Conservation (phyloP, 495 filamentous ascomycete species). For the Penicillium malachiteum region DNA sequence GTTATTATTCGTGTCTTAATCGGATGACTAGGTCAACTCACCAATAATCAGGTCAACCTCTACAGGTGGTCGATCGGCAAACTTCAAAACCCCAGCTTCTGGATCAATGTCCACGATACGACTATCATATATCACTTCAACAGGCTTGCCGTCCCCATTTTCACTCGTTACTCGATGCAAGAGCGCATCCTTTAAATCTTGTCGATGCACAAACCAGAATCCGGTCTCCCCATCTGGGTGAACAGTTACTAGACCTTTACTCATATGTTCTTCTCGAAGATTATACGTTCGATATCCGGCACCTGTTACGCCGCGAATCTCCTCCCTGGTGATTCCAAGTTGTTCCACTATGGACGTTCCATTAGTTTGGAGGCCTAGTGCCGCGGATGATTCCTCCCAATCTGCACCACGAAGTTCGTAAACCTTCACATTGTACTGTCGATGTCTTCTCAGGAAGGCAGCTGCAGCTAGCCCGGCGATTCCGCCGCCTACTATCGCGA, state of each 20-base stretch:
- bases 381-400: constrained; percentile 5
- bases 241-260: not conserved
- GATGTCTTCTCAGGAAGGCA: constrained; percentile 7
- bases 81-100: constrained; percentile 4
- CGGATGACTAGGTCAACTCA: not conserved
- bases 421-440: constrained; percentile 6
- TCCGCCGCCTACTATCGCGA: constrained; percentile 8
- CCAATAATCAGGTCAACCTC: constrained; percentile 10
- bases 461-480: constrained; percentile 11
- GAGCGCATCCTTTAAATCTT: constrained; percentile 9
- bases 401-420: constrained; percentile 9
- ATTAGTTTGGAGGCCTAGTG: constrained; percentile 1
- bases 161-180: not conserved
- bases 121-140: constrained; percentile 1
- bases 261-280: constrained; percentile 6
- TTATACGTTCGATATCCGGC: constrained; percentile 10
- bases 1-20: not conserved
- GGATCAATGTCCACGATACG: constrained; percentile 8
- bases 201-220: constrained; percentile 10
- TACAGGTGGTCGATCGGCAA: not conserved
- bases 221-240: constrained; percentile 4
- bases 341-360: constrained; percentile 8
- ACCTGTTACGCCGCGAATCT: not conserved
- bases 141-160: constrained; percentile 1
- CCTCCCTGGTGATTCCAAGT: constrained; percentile 9